Conservation (phyloP, 202 grass and related monocot genomes). For the Eragrostis tef region DNA sequence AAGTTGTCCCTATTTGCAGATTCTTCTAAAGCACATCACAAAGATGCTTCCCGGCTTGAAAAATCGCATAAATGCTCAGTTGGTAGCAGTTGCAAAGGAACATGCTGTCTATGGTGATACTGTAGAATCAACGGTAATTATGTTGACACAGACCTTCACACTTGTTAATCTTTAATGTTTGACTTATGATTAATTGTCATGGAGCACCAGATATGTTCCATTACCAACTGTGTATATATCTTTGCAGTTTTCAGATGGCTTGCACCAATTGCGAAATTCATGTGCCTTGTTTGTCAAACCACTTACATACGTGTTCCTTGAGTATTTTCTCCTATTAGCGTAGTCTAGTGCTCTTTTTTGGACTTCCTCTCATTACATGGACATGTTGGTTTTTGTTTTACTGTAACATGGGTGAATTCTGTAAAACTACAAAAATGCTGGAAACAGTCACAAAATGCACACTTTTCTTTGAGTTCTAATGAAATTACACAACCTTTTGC, state of each 20-base stretch:
- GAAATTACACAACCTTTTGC: neutral
- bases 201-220: conserved; percentile 2
- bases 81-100: conserved; percentile 86
- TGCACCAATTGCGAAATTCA: neutral
- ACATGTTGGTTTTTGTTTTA: conserved; percentile 28
- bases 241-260: conserved; percentile 36
- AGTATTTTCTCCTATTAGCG: conserved; percentile 14
- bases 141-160: conserved; percentile 25
- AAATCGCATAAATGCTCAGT: conserved; percentile 74
- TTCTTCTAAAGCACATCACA: conserved; percentile 86
- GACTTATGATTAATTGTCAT: conserved; percentile 25
- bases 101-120: conserved; percentile 89
- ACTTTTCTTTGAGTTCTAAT: neutral
- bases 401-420: neutral
- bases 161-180: conserved; percentile 24
- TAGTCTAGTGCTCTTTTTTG: neutral
- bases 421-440: neutral
- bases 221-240: conserved; percentile 6
- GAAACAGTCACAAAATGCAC: neutral
- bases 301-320: neutral
- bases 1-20: conserved; percentile 56
- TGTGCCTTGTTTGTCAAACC: conserved; percentile 16
- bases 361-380: conserved; percentile 9
- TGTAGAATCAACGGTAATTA: conserved; percentile 75
- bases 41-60: conserved; percentile 91